Evolutionary conservation across 176 grass and related monocot genomes (phyloP), one percentile per base, ranked within the genome.

Genomic region (Ensete glaucum): DNA sequence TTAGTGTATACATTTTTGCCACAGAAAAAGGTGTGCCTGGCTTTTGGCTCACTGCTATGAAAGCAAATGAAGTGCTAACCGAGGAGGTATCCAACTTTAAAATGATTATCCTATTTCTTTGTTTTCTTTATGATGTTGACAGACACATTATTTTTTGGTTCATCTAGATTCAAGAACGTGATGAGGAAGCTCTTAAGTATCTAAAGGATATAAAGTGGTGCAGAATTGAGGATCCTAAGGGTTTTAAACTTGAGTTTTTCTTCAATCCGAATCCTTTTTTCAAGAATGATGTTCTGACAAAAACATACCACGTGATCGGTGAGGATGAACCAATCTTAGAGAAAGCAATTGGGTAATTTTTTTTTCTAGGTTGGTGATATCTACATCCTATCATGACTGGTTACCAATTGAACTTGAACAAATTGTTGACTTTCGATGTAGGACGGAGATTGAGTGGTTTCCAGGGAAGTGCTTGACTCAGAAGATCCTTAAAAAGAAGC

Each of bases 221-320:
- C 54, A 75, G 73, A 75, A 75, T 43, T 43, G 54, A 75, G n/a
- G 25, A 60, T 59, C 73, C 73, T 17, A 75, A 75, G 73, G 73
- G 73, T 59, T 75, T 75, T 34, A 75, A 57, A 58, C 73, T 75
- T 75, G 73, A 75, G 11, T 75, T 75, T 75, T 75, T 59, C 54
- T 75, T 75, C 34, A 26, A 75, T 59, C 1, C 54, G 17, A 75
- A 75, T 26, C 55, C 54, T 43, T 62, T 43, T 34, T 75, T 75
- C 55, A 75, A 75, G 73, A 75, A 75, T 15, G 13, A 26, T 29
- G 54, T 75, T 58, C 26, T 75, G 24, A 48, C 73, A 75, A 75
- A 75, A 62, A 75, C 54, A 2, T 75, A 59, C 17, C 52, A 59
- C 11, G 29, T 74, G 72, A 73, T 73, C 27, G 71, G 55, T 55